These are phyloP conservation scores for Baorangia bicolor DNA, from an alignment of 768 basidiomycete genomes.

Conservation along the genomic window DNA sequence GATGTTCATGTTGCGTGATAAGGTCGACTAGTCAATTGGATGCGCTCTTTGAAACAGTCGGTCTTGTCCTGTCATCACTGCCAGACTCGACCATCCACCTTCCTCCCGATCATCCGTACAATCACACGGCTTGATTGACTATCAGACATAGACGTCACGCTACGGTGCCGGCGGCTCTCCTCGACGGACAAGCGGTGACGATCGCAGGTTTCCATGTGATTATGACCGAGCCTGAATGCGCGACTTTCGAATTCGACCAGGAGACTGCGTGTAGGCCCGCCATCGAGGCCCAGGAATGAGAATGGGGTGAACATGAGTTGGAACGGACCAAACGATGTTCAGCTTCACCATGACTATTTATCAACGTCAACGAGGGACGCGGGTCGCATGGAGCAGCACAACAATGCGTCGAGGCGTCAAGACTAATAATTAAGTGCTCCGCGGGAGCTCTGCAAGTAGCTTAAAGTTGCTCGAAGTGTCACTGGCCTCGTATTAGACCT, in stretches of 20 bases:
- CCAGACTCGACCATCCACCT: neutral
- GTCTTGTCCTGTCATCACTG: neutral
- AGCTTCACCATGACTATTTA: neutral
- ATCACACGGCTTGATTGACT: constrained; percentile 5
- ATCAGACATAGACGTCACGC: constrained; percentile 5
- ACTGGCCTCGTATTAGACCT: neutral
- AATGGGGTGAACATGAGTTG: neutral
- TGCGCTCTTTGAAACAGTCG: neutral
- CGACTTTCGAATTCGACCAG: neutral
- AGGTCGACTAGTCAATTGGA: neutral
- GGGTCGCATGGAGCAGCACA: neutral
- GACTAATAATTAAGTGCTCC: neutral
- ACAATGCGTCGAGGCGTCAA: neutral
- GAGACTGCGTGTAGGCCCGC: neutral
- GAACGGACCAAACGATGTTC: neutral
- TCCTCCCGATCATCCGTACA: neutral
- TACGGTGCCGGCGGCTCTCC: constrained; percentile 6
- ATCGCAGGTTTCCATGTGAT: constrained; percentile 6
- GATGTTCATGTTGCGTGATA: neutral
- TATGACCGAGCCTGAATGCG: neutral
- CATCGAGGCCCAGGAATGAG: neutral
- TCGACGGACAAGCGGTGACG: constrained; percentile 1
- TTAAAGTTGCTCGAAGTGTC: neutral
- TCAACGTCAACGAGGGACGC: neutral
- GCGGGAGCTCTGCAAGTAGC: neutral